Evolutionary conservation across 106 monocot species (phyloP), one percentile per base, ranked within the genome.

Genomic region (Dioscorea zingiberensis): DNA sequence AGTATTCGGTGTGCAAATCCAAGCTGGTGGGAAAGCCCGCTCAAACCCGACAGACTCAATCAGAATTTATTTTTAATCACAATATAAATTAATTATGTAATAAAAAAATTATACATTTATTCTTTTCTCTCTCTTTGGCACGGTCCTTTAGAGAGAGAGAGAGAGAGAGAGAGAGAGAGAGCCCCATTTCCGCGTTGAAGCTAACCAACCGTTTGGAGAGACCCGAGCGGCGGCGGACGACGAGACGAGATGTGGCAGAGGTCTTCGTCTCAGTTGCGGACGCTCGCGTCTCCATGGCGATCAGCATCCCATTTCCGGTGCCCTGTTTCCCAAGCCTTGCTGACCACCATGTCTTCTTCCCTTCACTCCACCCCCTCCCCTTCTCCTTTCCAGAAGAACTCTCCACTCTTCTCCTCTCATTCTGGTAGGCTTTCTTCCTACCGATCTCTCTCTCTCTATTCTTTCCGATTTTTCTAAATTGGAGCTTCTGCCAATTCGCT

Each of bases 221-320:
- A 59, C 58, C 27, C 25, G 10, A 23, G 58, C 47, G 60, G 61
- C 64, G 70, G 59, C 74, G 74, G 44, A 47, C 69, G 64, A 65
- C n/a, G 72, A 62, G 1, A 29, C 16, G 55, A 61, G 66, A 74
- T 72, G 77, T 71, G 71, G 80, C 66, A 74, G 29, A 54, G 68
- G 56, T 57, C 63, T 64, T 65, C 63, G 2, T 63, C 60, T 53
- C 83, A 72, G 27, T 76, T 73, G n/a, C n/a, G n/a, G n/a, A n/a
- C n/a, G n/a, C n/a, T n/a, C n/a, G n/a, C n/a, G 69, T 70, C 71
- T 18, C 17, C 70, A 0, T 29, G 59, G 73, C 54, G 65, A 54
- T 47, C 73, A 54, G 27, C 44, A 46, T 13, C 24, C 21, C 65
- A 26, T 13, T 27, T n/a, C n/a, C n/a, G n/a, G n/a, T 64, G 56